Base-by-base conservation (phyloP, 441 rosid genomes). In the Brassica hybrid region DNA sequence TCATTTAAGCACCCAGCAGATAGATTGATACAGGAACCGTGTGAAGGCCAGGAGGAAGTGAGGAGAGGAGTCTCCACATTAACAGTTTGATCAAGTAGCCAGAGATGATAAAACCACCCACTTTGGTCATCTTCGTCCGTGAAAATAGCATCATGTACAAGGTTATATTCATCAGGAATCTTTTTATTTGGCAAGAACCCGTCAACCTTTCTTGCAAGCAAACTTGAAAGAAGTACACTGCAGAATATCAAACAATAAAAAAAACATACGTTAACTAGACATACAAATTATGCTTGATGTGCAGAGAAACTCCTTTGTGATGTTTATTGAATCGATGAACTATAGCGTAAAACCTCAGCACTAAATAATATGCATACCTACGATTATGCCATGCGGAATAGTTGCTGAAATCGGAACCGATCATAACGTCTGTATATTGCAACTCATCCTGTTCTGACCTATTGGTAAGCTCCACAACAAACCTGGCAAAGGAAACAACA, bases 371-470 rank as follows among this genome's bases (percentile, higher is more conserved):
- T 27, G 6, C 32, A 5, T 27, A 27, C 32, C 98, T 90, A 57
- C 96, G 94, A 83, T 92, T 88, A 79, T 96, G 99, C 99, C 98
- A 96, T 0, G 98, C 99, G 62, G 98, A 96, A 84, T 93, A 96
- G 85, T 90, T 93, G 83, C 97, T 93, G 79, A 96, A 83, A 84
- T 91, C 86, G 2, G 52, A 81, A 76, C 76, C 75, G 50, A 95
- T 93, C 85, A 90, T 73, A 79, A 84, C 78, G 74, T 86, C 84
- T 1, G 94, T 93, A 65, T 88, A 84, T 77, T 90, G 83, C 75
- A 93, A 66, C 62, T 95, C 99, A 81, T 95, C 97, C 82, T 88
- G 87, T 7, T 88, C 82, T 1, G 96, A 88, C 76, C 90, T 88
- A 60, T 88, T 87, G 88, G 93, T 87, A 82, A 84, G 80, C 13